Evolutionary conservation across 192 early-diverging fungal genomes (phyloP).

Genomic region (Backusella mclennaniae): DNA sequence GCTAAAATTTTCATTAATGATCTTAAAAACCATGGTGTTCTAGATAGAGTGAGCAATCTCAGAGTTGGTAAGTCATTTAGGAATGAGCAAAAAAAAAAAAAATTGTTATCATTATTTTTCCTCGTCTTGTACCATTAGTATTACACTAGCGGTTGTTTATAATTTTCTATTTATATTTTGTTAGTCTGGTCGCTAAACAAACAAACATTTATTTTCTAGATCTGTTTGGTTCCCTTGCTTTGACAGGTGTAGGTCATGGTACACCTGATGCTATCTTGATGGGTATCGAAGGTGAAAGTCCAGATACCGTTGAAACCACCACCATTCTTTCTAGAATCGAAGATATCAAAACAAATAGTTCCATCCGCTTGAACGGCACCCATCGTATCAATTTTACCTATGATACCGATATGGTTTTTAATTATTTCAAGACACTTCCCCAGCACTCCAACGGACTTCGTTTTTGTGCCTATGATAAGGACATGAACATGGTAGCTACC

Average conservation of each 20-base stretch:
- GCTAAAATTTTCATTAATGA: slow-evolving; percentile 95
- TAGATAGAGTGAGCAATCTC: slow-evolving; percentile 46
- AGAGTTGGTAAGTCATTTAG: slow-evolving; percentile 31
- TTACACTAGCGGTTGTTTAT: not conserved
- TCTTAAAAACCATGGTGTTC: slow-evolving; percentile 60
- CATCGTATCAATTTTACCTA: slow-evolving; percentile 81
- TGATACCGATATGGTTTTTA: slow-evolving; percentile 79
- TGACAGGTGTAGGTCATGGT: slow-evolving; percentile 94
- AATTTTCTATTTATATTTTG: not conserved
- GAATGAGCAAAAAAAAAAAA: not conserved
- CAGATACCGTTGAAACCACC: slow-evolving; percentile 79
- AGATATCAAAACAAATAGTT: slow-evolving; percentile 69
- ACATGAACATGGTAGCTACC: slow-evolving; percentile 83
- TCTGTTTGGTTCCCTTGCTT: slow-evolving; percentile 88
- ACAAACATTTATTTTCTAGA: slow-evolving; percentile 50
- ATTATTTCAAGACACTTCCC: slow-evolving; percentile 82
- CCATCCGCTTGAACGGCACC: slow-evolving; percentile 71
- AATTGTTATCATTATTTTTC: not conserved
- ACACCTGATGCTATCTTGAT: slow-evolving; percentile 88
- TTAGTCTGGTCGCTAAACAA: not conserved
- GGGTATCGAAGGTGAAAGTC: slow-evolving; percentile 89
- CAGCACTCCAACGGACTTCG: slow-evolving; percentile 97
- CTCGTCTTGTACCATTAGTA: not conserved
- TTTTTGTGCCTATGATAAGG: slow-evolving; percentile 79
- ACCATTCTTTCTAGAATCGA: slow-evolving; percentile 76